These are phyloP conservation scores for Quercus ilex DNA, from an alignment of 306 rosid genomes.

Conservation along the genomic window DNA sequence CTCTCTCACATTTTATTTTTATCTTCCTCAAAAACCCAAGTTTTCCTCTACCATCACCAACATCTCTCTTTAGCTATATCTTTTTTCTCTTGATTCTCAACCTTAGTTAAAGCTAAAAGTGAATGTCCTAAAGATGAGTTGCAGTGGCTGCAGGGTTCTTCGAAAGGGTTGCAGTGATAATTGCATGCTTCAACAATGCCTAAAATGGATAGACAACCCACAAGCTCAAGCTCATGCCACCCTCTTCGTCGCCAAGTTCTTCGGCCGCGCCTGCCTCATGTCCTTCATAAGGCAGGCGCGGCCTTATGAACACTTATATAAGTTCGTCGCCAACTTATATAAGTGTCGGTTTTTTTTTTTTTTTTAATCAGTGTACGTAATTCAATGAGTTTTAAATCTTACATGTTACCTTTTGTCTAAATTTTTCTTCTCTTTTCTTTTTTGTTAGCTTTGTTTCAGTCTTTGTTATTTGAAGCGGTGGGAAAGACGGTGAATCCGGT, in stretches of 20 bases:
- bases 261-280: conserved; percentile 76
- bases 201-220: conserved; percentile 48
- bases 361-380: no score
- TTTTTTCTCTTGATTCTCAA: neutral
- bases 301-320: no score
- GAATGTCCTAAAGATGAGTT: conserved; percentile 44
- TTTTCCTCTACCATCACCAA: neutral
- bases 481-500: conserved; percentile 85
- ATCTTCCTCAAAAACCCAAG: neutral
- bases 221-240: conserved; percentile 66
- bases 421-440: neutral
- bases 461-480: conserved; percentile 76
- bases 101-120: neutral
- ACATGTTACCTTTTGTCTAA: neutral
- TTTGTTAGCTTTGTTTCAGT: conserved; percentile 65
- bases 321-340: no score
- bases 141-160: conserved; percentile 74
- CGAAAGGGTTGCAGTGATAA: conserved; percentile 67
- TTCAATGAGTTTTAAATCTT: no score
- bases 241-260: conserved; percentile 69
- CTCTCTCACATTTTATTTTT: neutral
- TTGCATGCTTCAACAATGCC: conserved; percentile 59
- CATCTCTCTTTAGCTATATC: neutral
- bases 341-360: no score
- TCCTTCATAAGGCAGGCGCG: no score